These are phyloP conservation scores for Rhazya stricta DNA, from an alignment of 257 asterid species.

Conservation along the genomic window DNA sequence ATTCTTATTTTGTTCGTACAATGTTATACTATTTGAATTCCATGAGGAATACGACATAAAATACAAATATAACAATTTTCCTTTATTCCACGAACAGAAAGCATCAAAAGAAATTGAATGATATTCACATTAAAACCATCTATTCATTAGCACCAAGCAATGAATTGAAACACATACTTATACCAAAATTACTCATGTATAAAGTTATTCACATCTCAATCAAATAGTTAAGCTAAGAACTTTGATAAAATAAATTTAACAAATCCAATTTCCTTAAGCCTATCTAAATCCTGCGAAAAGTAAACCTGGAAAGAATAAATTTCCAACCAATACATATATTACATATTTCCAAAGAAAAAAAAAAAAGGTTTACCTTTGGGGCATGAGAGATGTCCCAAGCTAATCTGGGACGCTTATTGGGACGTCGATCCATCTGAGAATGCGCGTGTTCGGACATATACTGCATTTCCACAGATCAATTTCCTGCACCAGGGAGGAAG, in stretches of 20 bases:
- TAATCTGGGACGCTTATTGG: slow-evolving; percentile 42
- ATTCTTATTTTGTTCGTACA: background rate
- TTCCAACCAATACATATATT: background rate
- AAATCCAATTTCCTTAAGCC: background rate
- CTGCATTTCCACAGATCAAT: slow-evolving; percentile 30
- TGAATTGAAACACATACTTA: background rate
- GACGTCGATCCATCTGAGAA: slow-evolving; percentile 44
- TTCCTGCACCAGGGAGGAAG: background rate
- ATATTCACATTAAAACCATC: background rate
- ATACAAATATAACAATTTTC: background rate
- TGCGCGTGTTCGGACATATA: slow-evolving; percentile 25
- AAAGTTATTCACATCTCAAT: too few species aligned
- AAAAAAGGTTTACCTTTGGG: slow-evolving; percentile 31
- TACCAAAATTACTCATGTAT: background rate
- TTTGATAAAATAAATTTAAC: background rate
- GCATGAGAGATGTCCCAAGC: slow-evolving; percentile 43
- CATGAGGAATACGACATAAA: background rate
- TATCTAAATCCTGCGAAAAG: background rate
- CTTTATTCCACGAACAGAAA: background rate
- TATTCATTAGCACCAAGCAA: background rate
- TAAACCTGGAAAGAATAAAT: background rate
- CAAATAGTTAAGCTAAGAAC: background rate
- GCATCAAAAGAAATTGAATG: too few species aligned
- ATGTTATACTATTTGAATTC: background rate
- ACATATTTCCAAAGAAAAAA: background rate